These are phyloP conservation scores for Calonectria naviculata DNA, from an alignment of 2,329 filamentous ascomycete genomes.

Conservation along the genomic window DNA sequence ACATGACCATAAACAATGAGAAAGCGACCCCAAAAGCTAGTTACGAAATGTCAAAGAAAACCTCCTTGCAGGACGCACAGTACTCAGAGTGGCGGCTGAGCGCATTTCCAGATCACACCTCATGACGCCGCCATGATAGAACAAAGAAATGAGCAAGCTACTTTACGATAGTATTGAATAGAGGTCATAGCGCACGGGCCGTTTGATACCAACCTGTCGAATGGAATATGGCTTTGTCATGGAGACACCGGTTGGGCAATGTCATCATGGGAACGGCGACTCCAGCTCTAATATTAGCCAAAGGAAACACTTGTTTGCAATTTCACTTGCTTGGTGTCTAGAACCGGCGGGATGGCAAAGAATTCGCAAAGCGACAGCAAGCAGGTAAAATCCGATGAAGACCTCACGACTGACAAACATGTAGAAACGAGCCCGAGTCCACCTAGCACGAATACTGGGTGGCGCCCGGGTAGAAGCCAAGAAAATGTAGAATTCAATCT, in stretches of 20 bases:
- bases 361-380: background rate
- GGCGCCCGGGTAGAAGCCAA: conserved; percentile 32
- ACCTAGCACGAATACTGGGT: background rate
- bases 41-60: conserved; percentile 1
- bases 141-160: conserved; percentile 36
- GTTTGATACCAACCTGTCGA: background rate
- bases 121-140: conserved; percentile 21
- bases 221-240: background rate
- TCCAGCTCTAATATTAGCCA: background rate
- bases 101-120: conserved; percentile 2
- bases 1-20: conserved; percentile 7
- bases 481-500: conserved; percentile 35
- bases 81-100: conserved; percentile 7
- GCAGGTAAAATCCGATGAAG: background rate
- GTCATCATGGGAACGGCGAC: background rate
- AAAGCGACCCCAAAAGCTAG: background rate
- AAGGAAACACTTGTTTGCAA: background rate
- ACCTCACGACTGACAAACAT: background rate
- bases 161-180: background rate
- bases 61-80: conserved; percentile 16
- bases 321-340: background rate
- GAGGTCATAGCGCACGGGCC: background rate
- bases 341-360: background rate
- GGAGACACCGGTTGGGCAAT: background rate
- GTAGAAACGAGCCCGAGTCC: background rate